Base-by-base conservation (phyloP, 2,329 filamentous ascomycete genomes). In the Penicillium sp. region DNA sequence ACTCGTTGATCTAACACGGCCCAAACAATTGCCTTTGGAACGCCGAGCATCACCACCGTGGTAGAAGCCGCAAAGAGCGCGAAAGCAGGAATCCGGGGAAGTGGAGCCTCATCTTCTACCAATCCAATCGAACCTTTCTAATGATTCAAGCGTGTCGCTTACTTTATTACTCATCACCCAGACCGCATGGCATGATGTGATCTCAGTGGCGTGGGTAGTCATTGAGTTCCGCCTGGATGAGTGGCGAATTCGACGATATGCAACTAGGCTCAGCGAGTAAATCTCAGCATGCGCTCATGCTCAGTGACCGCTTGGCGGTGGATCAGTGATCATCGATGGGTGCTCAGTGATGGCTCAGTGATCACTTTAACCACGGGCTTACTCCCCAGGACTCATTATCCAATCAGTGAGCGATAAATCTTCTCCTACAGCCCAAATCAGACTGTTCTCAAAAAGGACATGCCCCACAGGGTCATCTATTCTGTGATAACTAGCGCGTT, bases 1-100 rank as follows among this genome's bases (percentile, higher is more conserved):
- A 68, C 66, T 47, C 66, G 57, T 66, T 65, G 54, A 68, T 31
- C 59, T 60, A 36, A 33, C 11, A 22, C 22, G 13, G 11, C 13
- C 5, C 36, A 33, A 33, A 19, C n/a, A 33, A 13, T 33, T 2
- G 13, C 13, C 14, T 13, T 24, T 35, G 19, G 19, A 39, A 18
- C n/a, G 43, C 18, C 24, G 44, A 40, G 39, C 33, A 50, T 33
- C 18, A 52, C 55, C 16, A 47, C 54, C 64, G 50, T 18, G 16
- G 46, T 35, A 24, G 52, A 39, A n/a, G 13, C 13, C 2, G 46
- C 16, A 27, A 14, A 4, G 33, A 19, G 27, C 2, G 9, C 10
- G 24, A 35, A 49, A 49, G 43, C 50, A 44, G 65, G 41, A 67
- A 56, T 62, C 59, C 22, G 63, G 63, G 63, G 61, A 64, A 63